Evolutionary conservation across 1,139 yeast genomes (phyloP).

Genomic region (Torulaspora pretoriensis): DNA sequence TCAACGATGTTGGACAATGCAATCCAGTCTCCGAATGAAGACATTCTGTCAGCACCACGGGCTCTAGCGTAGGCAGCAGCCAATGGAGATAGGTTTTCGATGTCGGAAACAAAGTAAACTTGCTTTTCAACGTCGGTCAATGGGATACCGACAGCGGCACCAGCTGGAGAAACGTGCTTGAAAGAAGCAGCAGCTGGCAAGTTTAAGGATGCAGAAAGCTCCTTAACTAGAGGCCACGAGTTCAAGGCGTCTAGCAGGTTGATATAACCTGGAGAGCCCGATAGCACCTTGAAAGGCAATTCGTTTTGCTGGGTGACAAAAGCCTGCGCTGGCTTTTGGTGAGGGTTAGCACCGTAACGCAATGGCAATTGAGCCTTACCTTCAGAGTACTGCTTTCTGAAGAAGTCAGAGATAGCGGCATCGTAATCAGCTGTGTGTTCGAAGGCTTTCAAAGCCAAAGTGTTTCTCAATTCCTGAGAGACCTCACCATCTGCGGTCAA

Average conservation of each 20-base stretch:
- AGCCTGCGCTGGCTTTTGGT: conserved; percentile 98
- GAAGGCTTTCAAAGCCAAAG: conserved; percentile 89
- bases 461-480: conserved; percentile 69
- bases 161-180: conserved; percentile 98
- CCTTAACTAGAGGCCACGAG: conserved; percentile 98
- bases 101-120: conserved; percentile 89
- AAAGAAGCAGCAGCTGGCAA: conserved; percentile 98
- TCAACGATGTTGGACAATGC: conserved; percentile 96
- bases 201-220: conserved; percentile 86
- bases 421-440: conserved; percentile 98
- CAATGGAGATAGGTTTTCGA: conserved; percentile 90
- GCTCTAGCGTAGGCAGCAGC: conserved; percentile 99
- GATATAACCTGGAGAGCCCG: conserved; percentile 96
- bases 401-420: conserved; percentile 90
- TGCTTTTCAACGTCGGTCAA: conserved; percentile 86
- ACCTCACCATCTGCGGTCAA: conserved; percentile 61
- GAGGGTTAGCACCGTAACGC: conserved; percentile 98
- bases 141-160: conserved; percentile 96
- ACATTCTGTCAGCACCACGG: conserved; percentile 99
- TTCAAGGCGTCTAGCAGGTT: conserved; percentile 92
- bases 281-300: conserved; percentile 87
- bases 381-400: conserved; percentile 95
- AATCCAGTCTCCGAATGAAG: conserved; percentile 96
- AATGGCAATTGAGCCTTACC: conserved; percentile 83
- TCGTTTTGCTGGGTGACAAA: conserved; percentile 73